A percentile compares a stretch with the other conserved stretches of the same genome.
Conservation (phyloP, 257 asterid genomes). For the Handroanthus guayacan region DNA sequence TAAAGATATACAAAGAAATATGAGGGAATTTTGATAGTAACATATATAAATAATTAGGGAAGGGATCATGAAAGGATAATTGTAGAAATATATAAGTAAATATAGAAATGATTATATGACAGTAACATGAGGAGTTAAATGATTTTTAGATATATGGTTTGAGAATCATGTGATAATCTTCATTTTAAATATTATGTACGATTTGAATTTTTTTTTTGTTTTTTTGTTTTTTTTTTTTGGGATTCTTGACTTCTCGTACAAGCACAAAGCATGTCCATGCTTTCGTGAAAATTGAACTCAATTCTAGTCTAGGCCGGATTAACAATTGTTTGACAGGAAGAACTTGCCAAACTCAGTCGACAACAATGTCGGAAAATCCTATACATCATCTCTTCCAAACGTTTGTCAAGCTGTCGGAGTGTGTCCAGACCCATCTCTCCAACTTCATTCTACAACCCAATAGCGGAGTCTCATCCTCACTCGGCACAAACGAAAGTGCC, state of each 20-base stretch:
- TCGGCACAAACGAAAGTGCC: slow-evolving; percentile 28
- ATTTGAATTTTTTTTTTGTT: too few species aligned
- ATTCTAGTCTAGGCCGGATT: not conserved
- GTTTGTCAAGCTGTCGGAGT: slow-evolving; percentile 48
- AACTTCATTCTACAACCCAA: slow-evolving; percentile 43
- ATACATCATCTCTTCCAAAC: slow-evolving; percentile 59
- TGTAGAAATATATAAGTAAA: too few species aligned
- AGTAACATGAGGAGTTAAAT: too few species aligned
- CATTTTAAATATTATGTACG: too few species aligned
- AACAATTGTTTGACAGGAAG: not conserved
- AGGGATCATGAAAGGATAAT: too few species aligned
- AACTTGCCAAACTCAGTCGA: slow-evolving; percentile 17
- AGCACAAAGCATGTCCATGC: too few species aligned
- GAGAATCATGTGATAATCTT: too few species aligned
- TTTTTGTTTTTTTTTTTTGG: not conserved
- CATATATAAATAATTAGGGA: too few species aligned
- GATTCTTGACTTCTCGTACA: too few species aligned
- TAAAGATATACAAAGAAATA: too few species aligned
- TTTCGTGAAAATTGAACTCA: not conserved
- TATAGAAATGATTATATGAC: not conserved
- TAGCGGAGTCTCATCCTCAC: slow-evolving; percentile 32
- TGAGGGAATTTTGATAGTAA: too few species aligned
- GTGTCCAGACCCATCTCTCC: slow-evolving; percentile 65
- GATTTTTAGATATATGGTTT: too few species aligned
- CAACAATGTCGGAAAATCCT: slow-evolving; percentile 71